Evolutionary conservation across 1,284 basidiomycete genomes (phyloP).

Genomic region (Mycosarcoma maydis): DNA sequence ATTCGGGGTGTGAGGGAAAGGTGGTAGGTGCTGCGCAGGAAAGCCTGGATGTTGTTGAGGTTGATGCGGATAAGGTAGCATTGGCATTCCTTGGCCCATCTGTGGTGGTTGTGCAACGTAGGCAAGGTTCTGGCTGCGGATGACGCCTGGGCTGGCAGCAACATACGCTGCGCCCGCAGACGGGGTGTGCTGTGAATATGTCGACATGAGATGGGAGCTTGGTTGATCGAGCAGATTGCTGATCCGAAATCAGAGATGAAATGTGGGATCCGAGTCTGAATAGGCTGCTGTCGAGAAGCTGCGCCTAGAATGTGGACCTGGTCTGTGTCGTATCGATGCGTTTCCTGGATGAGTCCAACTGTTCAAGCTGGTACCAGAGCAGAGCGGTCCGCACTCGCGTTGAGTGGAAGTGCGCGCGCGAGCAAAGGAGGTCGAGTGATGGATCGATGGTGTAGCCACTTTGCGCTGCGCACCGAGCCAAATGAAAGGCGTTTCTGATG

Average conservation of each 20-base stretch:
- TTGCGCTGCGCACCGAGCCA: too few species aligned
- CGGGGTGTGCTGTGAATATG: constrained; percentile 32
- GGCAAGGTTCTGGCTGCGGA: constrained; percentile 32
- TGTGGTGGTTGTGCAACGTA: constrained; percentile 21
- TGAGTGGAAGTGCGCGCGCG: too few species aligned
- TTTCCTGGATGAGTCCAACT: too few species aligned
- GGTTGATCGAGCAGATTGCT: constrained; percentile 3
- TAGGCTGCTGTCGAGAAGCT: background rate
- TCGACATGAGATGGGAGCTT: constrained; percentile 25
- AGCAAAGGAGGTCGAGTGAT: too few species aligned
- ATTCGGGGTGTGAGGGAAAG: constrained; percentile 1
- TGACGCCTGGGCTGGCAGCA: constrained; percentile 17
- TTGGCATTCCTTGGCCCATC: constrained; percentile 3
- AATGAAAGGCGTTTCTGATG: too few species aligned
- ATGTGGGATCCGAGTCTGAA: constrained; percentile 19
- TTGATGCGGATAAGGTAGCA: constrained; percentile 15
- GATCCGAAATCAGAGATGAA: constrained; percentile 20
- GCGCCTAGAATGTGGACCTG: background rate
- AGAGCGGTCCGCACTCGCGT: too few species aligned
- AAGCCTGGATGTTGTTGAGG: constrained; percentile 24
- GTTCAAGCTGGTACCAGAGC: too few species aligned
- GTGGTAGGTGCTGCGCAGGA: constrained; percentile 17
- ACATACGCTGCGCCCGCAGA: constrained; percentile 20
- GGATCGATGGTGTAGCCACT: too few species aligned
- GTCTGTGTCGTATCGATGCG: background rate